Conservation (phyloP, 2,329 filamentous ascomycete genomes). For the Phialophora tarda region DNA sequence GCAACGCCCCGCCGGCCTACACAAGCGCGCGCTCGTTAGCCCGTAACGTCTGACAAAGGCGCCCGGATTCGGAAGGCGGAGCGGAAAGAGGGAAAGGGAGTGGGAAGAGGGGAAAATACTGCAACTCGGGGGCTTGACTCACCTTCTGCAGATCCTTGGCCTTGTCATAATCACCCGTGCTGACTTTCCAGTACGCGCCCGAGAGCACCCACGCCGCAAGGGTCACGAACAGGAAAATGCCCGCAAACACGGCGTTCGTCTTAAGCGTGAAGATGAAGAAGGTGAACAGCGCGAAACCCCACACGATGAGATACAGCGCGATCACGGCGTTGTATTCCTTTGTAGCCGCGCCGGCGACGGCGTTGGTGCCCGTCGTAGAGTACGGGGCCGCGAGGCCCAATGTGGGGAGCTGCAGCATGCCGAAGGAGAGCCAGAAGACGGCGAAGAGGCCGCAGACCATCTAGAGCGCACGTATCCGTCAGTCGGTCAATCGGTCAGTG, state of each 20-base stretch:
- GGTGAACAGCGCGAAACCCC: constrained; percentile 38
- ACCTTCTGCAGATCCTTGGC: constrained; percentile 36
- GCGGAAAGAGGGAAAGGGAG: background rate
- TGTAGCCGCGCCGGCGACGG: constrained; percentile 27
- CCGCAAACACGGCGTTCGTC: constrained; percentile 36
- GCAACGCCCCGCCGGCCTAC: constrained; percentile 36
- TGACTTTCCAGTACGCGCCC: constrained; percentile 39
- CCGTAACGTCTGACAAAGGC: background rate
- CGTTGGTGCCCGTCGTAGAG: constrained; percentile 31
- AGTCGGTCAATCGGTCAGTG: background rate
- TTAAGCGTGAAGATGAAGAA: constrained; percentile 40
- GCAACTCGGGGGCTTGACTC: constrained; percentile 2
- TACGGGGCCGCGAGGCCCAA: constrained; percentile 36
- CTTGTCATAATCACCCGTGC: constrained; percentile 32
- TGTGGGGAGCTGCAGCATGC: constrained; percentile 37
- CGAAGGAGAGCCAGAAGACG: constrained; percentile 39
- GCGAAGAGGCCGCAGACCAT: constrained; percentile 38
- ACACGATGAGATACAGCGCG: constrained; percentile 38
- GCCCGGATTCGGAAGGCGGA: background rate
- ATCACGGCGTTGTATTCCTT: constrained; percentile 38
- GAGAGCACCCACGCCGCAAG: constrained; percentile 35
- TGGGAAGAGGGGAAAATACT: background rate
- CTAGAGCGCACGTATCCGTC: background rate
- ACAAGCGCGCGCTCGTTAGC: background rate
- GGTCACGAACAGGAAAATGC: constrained; percentile 37